Base-by-base conservation (phyloP, 345 rosid genomes). In the Dovyalis caffra region DNA sequence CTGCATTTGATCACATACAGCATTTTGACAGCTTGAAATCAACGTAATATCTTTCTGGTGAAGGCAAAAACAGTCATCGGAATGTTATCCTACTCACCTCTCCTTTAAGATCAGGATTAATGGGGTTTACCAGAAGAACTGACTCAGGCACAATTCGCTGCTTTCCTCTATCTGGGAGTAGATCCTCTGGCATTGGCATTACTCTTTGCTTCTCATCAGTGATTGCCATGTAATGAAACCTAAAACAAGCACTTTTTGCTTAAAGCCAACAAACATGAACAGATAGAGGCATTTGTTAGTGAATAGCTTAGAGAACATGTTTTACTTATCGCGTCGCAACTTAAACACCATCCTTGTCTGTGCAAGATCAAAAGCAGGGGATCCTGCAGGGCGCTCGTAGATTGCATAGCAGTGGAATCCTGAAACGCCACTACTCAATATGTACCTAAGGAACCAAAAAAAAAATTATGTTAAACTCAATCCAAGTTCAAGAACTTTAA, bases 101-200 rank as follows among this genome's bases (percentile, higher is more conserved):
- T 79, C 97, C 98, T 81, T 81, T 85, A 38, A 92, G 73, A 62
- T 73, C 72, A 16, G 90, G 84, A 35, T 94, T 74, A 32, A 14
- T 60, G n/a, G 98, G 98, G 66, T 89, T 64, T 37, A 92, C 88
- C 66, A 94, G 72, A 60, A 90, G 89, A 79, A 94, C 97, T n/a
- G 98, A 97, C 86, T 90, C 98, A 20, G 89, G 89, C 63, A 80
- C 92, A 9, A 88, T 96, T 65, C 92, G 90, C 15, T 49, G 62
- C 76, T 78, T 68, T 31, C 92, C 86, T 78, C 77, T 78, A 3
- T 73, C 81, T 1, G 79, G 81, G 68, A 74, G 80, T 25, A 77
- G 73, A 45, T 86, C 87, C 40, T 80, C 81, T 0, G 84, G 84
- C 80, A 78, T 77, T 8, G 87, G 87, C 89, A 86, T 86, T 65